phyloP scores from a whole-genome alignment of 2,329 filamentous ascomycete species.

The Verticillium longisporum region DNA sequence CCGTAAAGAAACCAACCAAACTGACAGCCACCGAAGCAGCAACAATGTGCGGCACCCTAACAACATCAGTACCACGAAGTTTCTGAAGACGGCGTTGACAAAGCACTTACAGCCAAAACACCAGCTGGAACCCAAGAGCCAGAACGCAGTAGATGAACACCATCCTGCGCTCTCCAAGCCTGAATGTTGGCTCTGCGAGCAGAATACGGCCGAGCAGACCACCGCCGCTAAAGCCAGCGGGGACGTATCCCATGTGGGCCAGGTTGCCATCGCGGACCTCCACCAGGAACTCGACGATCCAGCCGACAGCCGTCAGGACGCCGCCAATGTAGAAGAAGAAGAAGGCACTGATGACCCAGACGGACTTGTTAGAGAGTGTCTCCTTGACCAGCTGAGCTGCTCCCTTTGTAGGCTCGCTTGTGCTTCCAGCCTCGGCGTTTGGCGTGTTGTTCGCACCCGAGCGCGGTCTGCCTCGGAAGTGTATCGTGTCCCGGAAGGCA shows the following conservation, averaged over 20 bases:
- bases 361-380: conserved; percentile 33
- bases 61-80: not conserved
- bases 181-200: conserved; percentile 51
- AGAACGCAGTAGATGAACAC: conserved; percentile 45
- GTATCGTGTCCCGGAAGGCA: conserved; percentile 43
- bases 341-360: conserved; percentile 55
- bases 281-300: conserved; percentile 60
- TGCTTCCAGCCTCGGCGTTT: conserved; percentile 1
- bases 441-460: not conserved
- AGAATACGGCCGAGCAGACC: conserved; percentile 48
- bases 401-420: conserved; percentile 6
- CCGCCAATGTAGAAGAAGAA: conserved; percentile 59
- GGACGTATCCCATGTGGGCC: conserved; percentile 53
- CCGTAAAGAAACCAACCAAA: conserved; percentile 50
- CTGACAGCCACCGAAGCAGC: conserved; percentile 46
- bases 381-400: conserved; percentile 36
- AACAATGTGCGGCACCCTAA: conserved; percentile 34
- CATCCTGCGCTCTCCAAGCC: conserved; percentile 52
- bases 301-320: conserved; percentile 48
- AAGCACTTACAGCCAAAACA: conserved; percentile 49
- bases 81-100: not conserved
- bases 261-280: conserved; percentile 50
- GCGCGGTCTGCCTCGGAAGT: conserved; percentile 8
- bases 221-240: conserved; percentile 53
- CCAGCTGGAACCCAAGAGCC: conserved; percentile 45